phyloP scores from a whole-genome alignment of 805 yeast species.

The Citeromyces matritensis region DNA sequence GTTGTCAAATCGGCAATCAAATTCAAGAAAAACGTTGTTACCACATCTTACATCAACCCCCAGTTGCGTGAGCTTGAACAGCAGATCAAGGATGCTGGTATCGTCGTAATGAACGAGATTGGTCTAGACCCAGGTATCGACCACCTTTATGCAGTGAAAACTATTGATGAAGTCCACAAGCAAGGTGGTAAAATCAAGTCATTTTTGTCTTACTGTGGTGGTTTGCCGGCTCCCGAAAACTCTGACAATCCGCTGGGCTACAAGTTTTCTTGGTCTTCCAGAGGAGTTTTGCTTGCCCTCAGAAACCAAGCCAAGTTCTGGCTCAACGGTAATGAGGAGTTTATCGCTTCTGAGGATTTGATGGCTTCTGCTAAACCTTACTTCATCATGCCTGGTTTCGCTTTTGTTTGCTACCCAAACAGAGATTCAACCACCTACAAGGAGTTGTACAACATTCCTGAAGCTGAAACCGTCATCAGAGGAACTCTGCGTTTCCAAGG shows the following conservation, averaged over 20 bases:
- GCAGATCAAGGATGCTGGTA: constrained; percentile 86
- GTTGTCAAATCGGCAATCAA: constrained; percentile 92
- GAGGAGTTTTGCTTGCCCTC: constrained; percentile 93
- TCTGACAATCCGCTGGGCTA: constrained; percentile 97
- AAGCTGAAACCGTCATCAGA: constrained; percentile 92
- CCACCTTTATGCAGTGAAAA: constrained; percentile 95
- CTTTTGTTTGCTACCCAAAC: constrained; percentile 93
- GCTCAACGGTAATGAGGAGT: constrained; percentile 71
- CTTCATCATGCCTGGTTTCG: constrained; percentile 89
- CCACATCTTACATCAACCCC: constrained; percentile 94
- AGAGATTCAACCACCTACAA: constrained; percentile 92
- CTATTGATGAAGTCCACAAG: constrained; percentile 91
- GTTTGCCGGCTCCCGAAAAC: constrained; percentile 95
- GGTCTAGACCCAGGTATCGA: constrained; percentile 99
- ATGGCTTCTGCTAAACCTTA: constrained; percentile 94
- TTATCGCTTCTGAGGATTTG: constrained; percentile 75
- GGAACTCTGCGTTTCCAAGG: constrained; percentile 98
- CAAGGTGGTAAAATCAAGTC: constrained; percentile 86
- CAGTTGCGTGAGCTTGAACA: constrained; percentile 79
- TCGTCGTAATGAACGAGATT: constrained; percentile 95
- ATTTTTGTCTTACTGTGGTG: constrained; percentile 96
- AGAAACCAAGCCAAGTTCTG: constrained; percentile 88
- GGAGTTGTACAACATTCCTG: constrained; percentile 89
- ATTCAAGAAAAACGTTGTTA: constrained; percentile 72
- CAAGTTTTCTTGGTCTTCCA: constrained; percentile 98